phyloP scores from a whole-genome alignment of 768 basidiomycete genomes.

The Calocybe gangraenosa region DNA sequence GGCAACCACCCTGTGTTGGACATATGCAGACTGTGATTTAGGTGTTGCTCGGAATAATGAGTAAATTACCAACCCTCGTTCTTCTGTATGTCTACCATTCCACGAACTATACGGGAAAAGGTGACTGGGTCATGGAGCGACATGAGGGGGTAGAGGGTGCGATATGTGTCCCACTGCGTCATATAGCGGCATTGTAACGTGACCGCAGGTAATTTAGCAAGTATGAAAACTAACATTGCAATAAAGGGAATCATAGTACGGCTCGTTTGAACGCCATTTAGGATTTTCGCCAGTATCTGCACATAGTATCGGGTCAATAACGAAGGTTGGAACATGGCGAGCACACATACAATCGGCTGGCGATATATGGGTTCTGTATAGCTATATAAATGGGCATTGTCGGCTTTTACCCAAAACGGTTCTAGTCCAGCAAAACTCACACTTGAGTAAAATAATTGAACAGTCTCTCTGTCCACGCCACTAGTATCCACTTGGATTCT shows the following conservation, averaged over 20 bases:
- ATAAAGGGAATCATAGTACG: conserved; percentile 65
- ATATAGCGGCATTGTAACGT: too few relatives aligned
- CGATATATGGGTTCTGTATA: conserved; percentile 59
- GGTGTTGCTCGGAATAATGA: background rate
- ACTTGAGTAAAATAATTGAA: conserved; percentile 58
- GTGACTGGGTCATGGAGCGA: conserved; percentile 58
- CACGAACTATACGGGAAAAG: conserved; percentile 56
- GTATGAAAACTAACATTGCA: conserved; percentile 59
- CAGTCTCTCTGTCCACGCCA: conserved; percentile 43
- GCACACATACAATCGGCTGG: conserved; percentile 57
- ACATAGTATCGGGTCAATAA: background rate
- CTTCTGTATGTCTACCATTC: conserved; percentile 64
- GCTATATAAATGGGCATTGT: conserved; percentile 19
- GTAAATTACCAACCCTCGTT: conserved; percentile 45
- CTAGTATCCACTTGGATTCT: conserved; percentile 49
- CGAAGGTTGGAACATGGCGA: background rate
- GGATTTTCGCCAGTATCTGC: conserved; percentile 63
- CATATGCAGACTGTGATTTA: background rate
- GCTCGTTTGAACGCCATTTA: conserved; percentile 58
- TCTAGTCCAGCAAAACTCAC: conserved; percentile 22
- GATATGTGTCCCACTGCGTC: conserved; percentile 64
- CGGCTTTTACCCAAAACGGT: background rate
- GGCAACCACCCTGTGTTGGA: conserved; percentile 55
- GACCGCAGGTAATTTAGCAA: background rate
- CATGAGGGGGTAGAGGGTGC: conserved; percentile 59